Percentiles rank a stretch among this genome's conserved stretches.
Conservation (phyloP, 192 early-diverging fungal species). For the Chytriomyces sp. region DNA sequence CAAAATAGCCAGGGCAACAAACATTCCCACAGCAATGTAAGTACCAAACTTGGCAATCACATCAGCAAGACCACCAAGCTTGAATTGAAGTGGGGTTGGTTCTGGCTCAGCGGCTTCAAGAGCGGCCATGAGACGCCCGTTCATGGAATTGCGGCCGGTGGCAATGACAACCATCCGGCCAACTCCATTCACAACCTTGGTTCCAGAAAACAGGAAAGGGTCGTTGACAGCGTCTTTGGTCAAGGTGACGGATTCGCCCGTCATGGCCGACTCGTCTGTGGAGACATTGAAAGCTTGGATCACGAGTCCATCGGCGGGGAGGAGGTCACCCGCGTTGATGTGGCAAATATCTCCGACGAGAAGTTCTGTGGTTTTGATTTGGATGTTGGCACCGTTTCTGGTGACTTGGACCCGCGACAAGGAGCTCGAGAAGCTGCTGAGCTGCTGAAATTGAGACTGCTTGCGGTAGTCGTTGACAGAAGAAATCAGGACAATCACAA, state of each 20-base stretch:
- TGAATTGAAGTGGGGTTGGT: slow-evolving; percentile 90
- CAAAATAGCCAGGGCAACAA: slow-evolving; percentile 84
- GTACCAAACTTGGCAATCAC: slow-evolving; percentile 92
- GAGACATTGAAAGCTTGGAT: slow-evolving; percentile 79
- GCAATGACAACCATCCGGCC: slow-evolving; percentile 84
- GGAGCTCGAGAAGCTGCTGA: slow-evolving; percentile 50
- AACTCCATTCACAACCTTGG: slow-evolving; percentile 88
- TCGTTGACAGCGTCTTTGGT: slow-evolving; percentile 74
- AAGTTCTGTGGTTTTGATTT: slow-evolving; percentile 79
- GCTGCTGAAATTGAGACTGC: slow-evolving; percentile 59
- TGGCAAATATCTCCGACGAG: slow-evolving; percentile 89
- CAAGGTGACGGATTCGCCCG: slow-evolving; percentile 88
- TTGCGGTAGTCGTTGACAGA: slow-evolving; percentile 76
- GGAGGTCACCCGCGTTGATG: slow-evolving; percentile 88
- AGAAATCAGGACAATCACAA: slow-evolving; percentile 88
- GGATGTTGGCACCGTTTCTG: slow-evolving; percentile 73
- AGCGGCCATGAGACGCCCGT: slow-evolving; percentile 88
- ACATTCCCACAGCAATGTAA: slow-evolving; percentile 83
- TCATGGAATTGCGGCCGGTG: slow-evolving; percentile 84
- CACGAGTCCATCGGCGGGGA: slow-evolving; percentile 93
- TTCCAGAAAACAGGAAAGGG: slow-evolving; percentile 93
- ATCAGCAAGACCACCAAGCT: slow-evolving; percentile 87
- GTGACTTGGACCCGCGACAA: slow-evolving; percentile 56
- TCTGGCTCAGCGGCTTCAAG: slow-evolving; percentile 78
- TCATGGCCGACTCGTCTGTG: slow-evolving; percentile 88